A percentile compares a stretch with the other conserved stretches of the same genome.
phyloP scores from a whole-genome alignment of 1,284 basidiomycete species.

The Moniliella sp. region DNA sequence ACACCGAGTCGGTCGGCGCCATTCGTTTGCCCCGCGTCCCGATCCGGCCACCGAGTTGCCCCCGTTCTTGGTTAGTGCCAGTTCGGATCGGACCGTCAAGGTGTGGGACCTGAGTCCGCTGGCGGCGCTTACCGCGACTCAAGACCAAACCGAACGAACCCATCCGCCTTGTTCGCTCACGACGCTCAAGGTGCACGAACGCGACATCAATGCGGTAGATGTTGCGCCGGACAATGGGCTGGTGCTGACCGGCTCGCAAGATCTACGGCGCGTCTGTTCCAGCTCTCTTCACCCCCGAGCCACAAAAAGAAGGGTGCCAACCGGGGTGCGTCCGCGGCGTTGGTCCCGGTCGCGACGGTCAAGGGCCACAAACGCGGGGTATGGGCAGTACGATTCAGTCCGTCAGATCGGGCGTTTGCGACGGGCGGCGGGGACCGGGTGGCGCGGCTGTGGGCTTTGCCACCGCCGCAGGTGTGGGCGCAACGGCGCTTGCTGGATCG shows the following conservation, averaged over 20 bases:
- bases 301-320: constrained; percentile 6
- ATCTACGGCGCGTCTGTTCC: constrained; percentile 76
- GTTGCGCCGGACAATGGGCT: constrained; percentile 70
- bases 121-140: not conserved
- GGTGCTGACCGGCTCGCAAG: constrained; percentile 82
- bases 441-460: constrained; percentile 61
- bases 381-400: constrained; percentile 75
- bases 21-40: constrained; percentile 41
- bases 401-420: constrained; percentile 60
- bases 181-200: constrained; percentile 86
- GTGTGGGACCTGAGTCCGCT: constrained; percentile 58
- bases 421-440: constrained; percentile 87
- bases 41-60: constrained; percentile 9
- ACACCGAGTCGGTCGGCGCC: constrained; percentile 79
- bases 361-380: constrained; percentile 91
- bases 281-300: constrained; percentile 44
- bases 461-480: too few relatives aligned
- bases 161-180: constrained; percentile 46
- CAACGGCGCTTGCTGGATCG: too few relatives aligned
- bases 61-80: constrained; percentile 53
- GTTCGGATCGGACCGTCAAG: constrained; percentile 90
- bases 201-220: constrained; percentile 93
- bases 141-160: not conserved
- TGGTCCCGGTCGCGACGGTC: constrained; percentile 63
- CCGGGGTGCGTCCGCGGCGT: constrained; percentile 11